Base-by-base conservation (phyloP, 805 yeast genomes). In the Huiozyma sinensis region DNA sequence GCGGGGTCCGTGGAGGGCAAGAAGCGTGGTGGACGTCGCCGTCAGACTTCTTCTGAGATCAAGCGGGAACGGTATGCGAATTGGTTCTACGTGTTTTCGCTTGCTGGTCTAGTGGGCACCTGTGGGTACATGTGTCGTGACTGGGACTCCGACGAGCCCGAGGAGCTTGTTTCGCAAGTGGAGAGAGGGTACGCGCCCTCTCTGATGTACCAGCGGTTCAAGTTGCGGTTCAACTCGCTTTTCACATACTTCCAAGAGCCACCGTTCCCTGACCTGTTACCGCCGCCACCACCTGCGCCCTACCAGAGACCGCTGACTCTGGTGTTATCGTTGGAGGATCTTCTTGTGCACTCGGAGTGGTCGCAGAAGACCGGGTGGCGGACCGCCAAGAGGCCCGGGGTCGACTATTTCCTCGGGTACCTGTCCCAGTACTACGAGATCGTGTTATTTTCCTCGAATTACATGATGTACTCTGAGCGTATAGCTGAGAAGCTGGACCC, bases 361-460 rank as follows among this genome's bases (percentile, higher is more conserved):
- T 76, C 85, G 45, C 77, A 86, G 53, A 79, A 85, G 64, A 73
- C 78, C 60, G 98, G 98, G 44, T 92, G 99, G 99, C 81, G 92
- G 69, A 90, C 97, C 11, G 97, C 95, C 30, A 92, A 92, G 72
- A 86, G 99, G 70, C 97, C 98, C 32, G 99, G 98, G 50, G 80
- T 87, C 48, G 98, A 94, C 65, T 92, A 92, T 71, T 92, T 92
- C 68, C 70, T 92, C 61, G 95, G 95, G 29, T 92, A 92, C 66
- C 71, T 92, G 55, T 84, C 96, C 6, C 95, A 86, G 68, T 90
- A 88, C 71, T 92, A 90, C 66, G 99, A 92, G 69, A 81, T 92
- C 61, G 97, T 92, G 43, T 69, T 94, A 39, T 92, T 92, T 63
- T 78, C 90, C 32, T 79, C 88, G 48, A 85, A 85, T 61, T 82